Conservation (phyloP, 371 early-diverging fungal species). For the Mortierella sp. region DNA sequence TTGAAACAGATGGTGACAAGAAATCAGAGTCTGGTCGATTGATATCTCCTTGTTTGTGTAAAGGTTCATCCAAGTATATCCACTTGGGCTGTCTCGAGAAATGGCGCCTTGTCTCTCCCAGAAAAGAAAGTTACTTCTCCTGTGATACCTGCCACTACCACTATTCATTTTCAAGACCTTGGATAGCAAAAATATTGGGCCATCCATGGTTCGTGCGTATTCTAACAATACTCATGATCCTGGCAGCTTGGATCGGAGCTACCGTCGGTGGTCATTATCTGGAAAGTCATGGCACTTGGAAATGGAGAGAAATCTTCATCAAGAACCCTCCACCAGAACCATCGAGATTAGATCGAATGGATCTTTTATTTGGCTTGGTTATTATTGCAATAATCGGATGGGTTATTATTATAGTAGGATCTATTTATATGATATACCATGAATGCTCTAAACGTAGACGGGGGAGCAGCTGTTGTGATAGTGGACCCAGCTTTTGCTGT, state of each 20-base stretch:
- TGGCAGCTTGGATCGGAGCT: neutral
- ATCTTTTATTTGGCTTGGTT: slow-evolving; percentile 11
- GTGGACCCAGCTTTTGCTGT: too few relatives aligned
- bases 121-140: slow-evolving; percentile 11
- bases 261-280: slow-evolving; percentile 13
- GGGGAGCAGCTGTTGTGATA: too few relatives aligned
- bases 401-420: too few relatives aligned
- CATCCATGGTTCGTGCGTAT: slow-evolving; percentile 23
- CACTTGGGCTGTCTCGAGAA: slow-evolving; percentile 40
- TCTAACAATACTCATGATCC: slow-evolving; percentile 6
- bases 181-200: slow-evolving; percentile 21
- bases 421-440: too few relatives aligned
- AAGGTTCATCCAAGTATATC: slow-evolving; percentile 42
- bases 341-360: slow-evolving; percentile 20
- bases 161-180: slow-evolving; percentile 38
- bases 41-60: slow-evolving; percentile 54
- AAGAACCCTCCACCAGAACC: neutral
- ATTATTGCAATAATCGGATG: slow-evolving; percentile 12
- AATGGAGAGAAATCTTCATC: slow-evolving; percentile 3
- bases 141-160: slow-evolving; percentile 51
- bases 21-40: slow-evolving; percentile 10
- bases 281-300: slow-evolving; percentile 5
- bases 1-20: slow-evolving; percentile 28
- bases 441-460: too few relatives aligned
- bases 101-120: slow-evolving; percentile 31